A percentile compares a stretch with the other conserved stretches of the same genome.
Evolutionary conservation across 179 eudicot species (phyloP).

Genomic region (Spergularia azorica): DNA sequence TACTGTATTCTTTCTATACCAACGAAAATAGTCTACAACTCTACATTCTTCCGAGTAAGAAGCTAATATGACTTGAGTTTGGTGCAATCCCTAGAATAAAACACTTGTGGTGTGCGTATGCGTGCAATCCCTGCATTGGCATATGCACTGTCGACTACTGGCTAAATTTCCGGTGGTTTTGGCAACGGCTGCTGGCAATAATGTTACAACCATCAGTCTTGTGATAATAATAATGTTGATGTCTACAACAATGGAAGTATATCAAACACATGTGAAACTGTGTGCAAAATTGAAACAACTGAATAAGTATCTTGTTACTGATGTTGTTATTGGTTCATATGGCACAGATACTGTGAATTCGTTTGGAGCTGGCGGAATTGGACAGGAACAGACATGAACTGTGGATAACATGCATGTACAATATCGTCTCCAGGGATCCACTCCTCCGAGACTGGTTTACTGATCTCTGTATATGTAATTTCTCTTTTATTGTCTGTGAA

Average conservation of each 20-base stretch:
- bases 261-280: too few relatives aligned
- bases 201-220: too few relatives aligned
- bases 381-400: neutral
- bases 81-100: neutral
- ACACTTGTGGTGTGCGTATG: neutral
- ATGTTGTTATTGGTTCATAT: neutral
- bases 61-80: neutral
- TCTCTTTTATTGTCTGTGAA: slow-evolving; percentile 16
- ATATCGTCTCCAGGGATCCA: slow-evolving; percentile 9
- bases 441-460: slow-evolving; percentile 12
- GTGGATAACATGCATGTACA: slow-evolving; percentile 25
- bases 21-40: neutral
- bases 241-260: too few relatives aligned
- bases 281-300: too few relatives aligned
- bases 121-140: too few relatives aligned
- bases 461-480: slow-evolving; percentile 28
- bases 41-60: neutral
- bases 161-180: neutral
- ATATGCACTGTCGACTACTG: neutral
- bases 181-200: too few relatives aligned
- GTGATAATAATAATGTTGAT: too few relatives aligned
- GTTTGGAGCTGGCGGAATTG: slow-evolving; percentile 3
- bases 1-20: neutral
- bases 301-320: neutral
- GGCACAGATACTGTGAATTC: slow-evolving; percentile 20